Conservation (phyloP, 148 eudicot species). For the Rhododendron simsii region DNA sequence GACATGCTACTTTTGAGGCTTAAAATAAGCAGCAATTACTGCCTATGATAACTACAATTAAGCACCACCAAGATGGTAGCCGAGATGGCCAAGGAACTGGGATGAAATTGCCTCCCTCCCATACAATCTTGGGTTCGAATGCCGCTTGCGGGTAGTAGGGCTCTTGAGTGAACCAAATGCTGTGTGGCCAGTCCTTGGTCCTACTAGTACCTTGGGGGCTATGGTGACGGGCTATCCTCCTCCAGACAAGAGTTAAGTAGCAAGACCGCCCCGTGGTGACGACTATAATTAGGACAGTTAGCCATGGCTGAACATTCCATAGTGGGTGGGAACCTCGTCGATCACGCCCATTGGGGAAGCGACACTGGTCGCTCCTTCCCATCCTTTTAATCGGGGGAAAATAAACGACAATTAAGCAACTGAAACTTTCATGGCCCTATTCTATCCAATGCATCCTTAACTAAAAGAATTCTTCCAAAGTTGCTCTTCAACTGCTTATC, state of each 20-base stretch:
- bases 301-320: neutral
- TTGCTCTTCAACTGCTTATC: neutral
- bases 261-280: neutral
- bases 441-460: too few relatives aligned
- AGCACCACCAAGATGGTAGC: neutral
- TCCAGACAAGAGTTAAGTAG: neutral
- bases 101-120: neutral
- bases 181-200: neutral
- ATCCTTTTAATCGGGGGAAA: neutral
- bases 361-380: neutral
- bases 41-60: neutral
- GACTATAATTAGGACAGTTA: neutral
- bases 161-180: neutral
- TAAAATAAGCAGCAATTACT: neutral
- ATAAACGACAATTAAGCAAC: neutral
- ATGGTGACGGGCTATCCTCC: neutral
- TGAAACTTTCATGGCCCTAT: neutral
- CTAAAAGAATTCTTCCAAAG: neutral
- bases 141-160: neutral
- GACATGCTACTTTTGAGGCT: neutral
- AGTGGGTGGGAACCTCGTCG: neutral
- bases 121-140: neutral
- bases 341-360: neutral
- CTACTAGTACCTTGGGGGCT: neutral
- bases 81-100: neutral